Conservation (phyloP, 441 rosid genomes). For the Theobroma grandiflorum region DNA sequence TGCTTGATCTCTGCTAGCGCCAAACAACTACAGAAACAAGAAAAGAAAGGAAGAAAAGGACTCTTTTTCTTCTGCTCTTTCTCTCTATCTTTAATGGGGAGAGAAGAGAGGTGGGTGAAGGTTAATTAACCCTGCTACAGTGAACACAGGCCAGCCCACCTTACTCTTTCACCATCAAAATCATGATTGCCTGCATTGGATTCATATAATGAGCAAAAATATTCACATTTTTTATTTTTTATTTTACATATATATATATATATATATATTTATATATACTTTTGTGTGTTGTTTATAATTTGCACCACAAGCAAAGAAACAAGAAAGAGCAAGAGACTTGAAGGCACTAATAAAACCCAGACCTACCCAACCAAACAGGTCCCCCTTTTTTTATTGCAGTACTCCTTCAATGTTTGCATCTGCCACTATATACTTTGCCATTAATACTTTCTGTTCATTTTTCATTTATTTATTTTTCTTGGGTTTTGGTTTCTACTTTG, state of each 20-base stretch:
- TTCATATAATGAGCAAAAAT: constrained; percentile 44
- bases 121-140: constrained; percentile 52
- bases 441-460: constrained; percentile 38
- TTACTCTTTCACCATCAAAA: constrained; percentile 57
- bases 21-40: constrained; percentile 42
- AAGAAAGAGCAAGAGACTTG: constrained; percentile 29
- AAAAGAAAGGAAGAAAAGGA: constrained; percentile 44
- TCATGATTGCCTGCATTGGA: constrained; percentile 67
- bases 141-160: constrained; percentile 31
- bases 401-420: constrained; percentile 81
- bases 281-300: neutral
- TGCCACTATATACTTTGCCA: constrained; percentile 58
- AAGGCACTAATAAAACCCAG: constrained; percentile 64
- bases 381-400: constrained; percentile 57
- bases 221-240: constrained; percentile 10
- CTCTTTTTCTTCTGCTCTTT: constrained; percentile 32
- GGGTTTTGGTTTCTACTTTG: neutral
- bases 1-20: constrained; percentile 11
- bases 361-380: constrained; percentile 74
- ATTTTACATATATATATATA: neutral
- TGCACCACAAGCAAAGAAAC: constrained; percentile 29
- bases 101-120: constrained; percentile 67
- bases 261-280: constrained; percentile 42
- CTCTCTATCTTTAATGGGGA: constrained; percentile 52
- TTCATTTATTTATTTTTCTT: neutral